Conservation (phyloP, 2,329 filamentous ascomycete species). For the Colletotrichum sp. region DNA sequence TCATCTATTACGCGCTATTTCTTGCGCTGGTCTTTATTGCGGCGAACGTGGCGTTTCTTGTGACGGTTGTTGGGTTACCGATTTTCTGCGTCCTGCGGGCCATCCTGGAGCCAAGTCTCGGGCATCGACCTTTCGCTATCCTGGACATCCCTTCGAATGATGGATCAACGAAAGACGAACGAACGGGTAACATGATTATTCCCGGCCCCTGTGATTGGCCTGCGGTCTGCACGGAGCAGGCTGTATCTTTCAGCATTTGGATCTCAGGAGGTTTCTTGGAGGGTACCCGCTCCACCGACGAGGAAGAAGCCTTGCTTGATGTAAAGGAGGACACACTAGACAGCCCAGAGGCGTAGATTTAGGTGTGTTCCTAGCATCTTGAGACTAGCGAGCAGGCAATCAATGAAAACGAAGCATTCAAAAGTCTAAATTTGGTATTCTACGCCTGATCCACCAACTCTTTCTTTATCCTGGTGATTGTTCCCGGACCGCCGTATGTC, state of each 20-base stretch:
- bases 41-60: fast-evolving
- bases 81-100: not conserved
- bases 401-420: not conserved
- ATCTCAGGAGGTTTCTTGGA: not conserved
- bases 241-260: not conserved
- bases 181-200: not conserved
- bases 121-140: not conserved
- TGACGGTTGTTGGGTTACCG: not conserved
- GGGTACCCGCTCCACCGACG: not conserved
- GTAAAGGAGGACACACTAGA: not conserved
- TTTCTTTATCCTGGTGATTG: slow-evolving; percentile 67
- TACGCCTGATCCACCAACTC: slow-evolving; percentile 58
- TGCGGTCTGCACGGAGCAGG: not conserved
- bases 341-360: not conserved
- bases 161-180: not conserved
- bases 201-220: not conserved
- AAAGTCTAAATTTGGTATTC: slow-evolving; percentile 21
- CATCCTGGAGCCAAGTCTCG: not conserved
- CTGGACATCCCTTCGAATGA: not conserved
- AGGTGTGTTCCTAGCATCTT: not conserved
- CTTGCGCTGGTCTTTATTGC: too few species aligned
- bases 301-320: not conserved
- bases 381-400: not conserved
- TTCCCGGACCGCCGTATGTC: slow-evolving; percentile 69
- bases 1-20: not conserved